Evolutionary conservation across 2,329 filamentous ascomycete species (phyloP).

Genomic region (Alternaria longipes): DNA sequence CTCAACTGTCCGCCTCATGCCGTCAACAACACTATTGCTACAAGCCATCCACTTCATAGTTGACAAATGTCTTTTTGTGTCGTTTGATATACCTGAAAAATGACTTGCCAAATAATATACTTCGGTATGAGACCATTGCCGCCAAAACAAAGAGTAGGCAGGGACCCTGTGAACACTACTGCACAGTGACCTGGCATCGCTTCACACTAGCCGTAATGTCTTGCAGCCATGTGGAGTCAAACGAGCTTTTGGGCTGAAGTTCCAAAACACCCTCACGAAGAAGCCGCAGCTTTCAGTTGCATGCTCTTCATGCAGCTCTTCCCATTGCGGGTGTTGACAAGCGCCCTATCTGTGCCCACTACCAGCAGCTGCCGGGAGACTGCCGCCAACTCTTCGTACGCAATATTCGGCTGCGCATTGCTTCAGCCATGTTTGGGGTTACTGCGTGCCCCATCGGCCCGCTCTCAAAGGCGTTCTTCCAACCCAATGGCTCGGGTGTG

Average conservation of each 20-base stretch:
- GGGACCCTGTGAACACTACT: conserved; percentile 18
- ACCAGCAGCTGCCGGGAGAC: conserved; percentile 3
- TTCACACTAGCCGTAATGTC: conserved; percentile 19
- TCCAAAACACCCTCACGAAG: conserved; percentile 11
- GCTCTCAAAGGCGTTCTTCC: conserved; percentile 14
- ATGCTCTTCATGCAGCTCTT: conserved; percentile 9
- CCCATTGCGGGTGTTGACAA: conserved; percentile 4
- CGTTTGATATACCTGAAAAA: neutral
- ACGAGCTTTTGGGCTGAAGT: conserved; percentile 10
- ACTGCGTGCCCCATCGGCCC: conserved; percentile 15
- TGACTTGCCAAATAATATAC: neutral
- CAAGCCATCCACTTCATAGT: conserved; percentile 11
- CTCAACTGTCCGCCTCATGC: conserved; percentile 14
- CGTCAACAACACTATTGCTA: neutral
- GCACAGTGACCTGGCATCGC: conserved; percentile 24
- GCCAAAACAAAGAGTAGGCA: conserved; percentile 8
- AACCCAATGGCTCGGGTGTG: conserved; percentile 13
- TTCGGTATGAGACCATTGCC: conserved; percentile 13
- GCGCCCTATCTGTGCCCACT: conserved; percentile 2
- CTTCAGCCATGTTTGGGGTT: conserved; percentile 11
- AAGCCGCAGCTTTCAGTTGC: conserved; percentile 9
- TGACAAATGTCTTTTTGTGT: neutral
- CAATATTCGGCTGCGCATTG: conserved; percentile 5
- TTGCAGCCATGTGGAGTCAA: conserved; percentile 18
- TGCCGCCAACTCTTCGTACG: conserved; percentile 10